phyloP scores from a whole-genome alignment of 495 filamentous ascomycete genomes.

The Aspergillus mulundensis region DNA sequence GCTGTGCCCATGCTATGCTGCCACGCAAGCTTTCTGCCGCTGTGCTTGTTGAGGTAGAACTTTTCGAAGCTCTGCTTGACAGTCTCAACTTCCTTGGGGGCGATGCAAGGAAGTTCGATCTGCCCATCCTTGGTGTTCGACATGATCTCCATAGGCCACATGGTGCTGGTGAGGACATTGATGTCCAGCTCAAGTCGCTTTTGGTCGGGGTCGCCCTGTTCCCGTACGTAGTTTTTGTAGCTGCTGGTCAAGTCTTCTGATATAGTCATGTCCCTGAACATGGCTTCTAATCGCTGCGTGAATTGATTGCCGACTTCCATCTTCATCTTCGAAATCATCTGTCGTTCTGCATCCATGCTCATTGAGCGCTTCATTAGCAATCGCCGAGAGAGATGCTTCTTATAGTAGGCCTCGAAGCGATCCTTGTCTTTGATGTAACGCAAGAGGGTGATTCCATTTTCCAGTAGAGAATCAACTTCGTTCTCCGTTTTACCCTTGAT shows the following conservation, averaged over 20 bases:
- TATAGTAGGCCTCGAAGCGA: conserved; percentile 96
- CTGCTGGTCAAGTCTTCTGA: conserved; percentile 78
- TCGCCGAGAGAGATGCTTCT: conserved; percentile 88
- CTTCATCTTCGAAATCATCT: conserved; percentile 96
- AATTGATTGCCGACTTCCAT: conserved; percentile 92
- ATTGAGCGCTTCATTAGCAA: conserved; percentile 81
- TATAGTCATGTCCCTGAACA: conserved; percentile 96
- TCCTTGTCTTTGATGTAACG: conserved; percentile 89
- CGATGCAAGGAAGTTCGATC: conserved; percentile 54
- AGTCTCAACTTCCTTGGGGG: conserved; percentile 68
- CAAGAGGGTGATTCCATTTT: conserved; percentile 84
- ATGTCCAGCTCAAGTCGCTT: conserved; percentile 74
- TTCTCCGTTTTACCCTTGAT: conserved; percentile 87
- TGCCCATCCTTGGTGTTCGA: conserved; percentile 53
- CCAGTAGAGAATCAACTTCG: conserved; percentile 82
- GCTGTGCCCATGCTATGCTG: conserved; percentile 75
- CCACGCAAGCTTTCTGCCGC: conserved; percentile 85
- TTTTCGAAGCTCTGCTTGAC: conserved; percentile 84
- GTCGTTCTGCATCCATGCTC: conserved; percentile 85
- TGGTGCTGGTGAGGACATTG: conserved; percentile 84
- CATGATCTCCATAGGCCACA: conserved; percentile 91
- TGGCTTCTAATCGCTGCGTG: conserved; percentile 85
- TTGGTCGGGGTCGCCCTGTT: conserved; percentile 59
- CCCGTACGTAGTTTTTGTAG: conserved; percentile 66
- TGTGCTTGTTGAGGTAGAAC: conserved; percentile 85